Evolutionary conservation across 2,329 filamentous ascomycete genomes (phyloP).

Genomic region (Pyrenophora seminiperda): DNA sequence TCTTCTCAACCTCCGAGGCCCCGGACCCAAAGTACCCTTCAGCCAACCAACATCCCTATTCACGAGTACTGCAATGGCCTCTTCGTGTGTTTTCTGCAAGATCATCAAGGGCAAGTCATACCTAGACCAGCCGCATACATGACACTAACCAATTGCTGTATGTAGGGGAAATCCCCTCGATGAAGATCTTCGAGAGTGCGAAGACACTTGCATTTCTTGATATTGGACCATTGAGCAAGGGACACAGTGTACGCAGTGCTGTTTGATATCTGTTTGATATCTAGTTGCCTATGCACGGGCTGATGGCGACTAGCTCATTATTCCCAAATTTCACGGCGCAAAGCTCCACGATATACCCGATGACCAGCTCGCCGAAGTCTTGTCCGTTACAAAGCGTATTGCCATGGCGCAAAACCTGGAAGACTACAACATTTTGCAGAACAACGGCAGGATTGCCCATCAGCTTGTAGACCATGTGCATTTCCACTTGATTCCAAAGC

Average conservation of each 20-base stretch:
- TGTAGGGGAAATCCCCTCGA: conserved; percentile 88
- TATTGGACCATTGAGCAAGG: conserved; percentile 85
- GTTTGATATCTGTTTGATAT: background rate
- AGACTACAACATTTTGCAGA: conserved; percentile 94
- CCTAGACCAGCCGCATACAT: background rate
- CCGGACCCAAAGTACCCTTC: conserved; percentile 27
- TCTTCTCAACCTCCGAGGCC: conserved; percentile 7
- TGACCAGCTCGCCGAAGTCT: conserved; percentile 78
- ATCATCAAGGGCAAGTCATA: conserved; percentile 80
- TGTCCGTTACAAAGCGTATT: conserved; percentile 88
- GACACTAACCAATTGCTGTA: conserved; percentile 45
- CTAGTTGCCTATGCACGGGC: background rate
- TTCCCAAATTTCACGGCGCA: conserved; percentile 91
- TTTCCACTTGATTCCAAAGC: conserved; percentile 98
- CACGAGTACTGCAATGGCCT: conserved; percentile 57
- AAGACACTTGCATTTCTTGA: conserved; percentile 96
- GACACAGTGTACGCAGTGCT: conserved; percentile 74
- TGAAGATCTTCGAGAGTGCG: conserved; percentile 95
- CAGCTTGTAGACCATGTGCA: conserved; percentile 94
- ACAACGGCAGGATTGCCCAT: conserved; percentile 90
- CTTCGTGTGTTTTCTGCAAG: conserved; percentile 94
- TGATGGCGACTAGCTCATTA: conserved; percentile 73
- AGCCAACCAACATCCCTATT: conserved; percentile 18
- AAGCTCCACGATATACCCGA: conserved; percentile 94
- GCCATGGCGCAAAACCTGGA: conserved; percentile 74